Conservation (phyloP, 2,329 filamentous ascomycete genomes). For the Myrmaecium sp. region DNA sequence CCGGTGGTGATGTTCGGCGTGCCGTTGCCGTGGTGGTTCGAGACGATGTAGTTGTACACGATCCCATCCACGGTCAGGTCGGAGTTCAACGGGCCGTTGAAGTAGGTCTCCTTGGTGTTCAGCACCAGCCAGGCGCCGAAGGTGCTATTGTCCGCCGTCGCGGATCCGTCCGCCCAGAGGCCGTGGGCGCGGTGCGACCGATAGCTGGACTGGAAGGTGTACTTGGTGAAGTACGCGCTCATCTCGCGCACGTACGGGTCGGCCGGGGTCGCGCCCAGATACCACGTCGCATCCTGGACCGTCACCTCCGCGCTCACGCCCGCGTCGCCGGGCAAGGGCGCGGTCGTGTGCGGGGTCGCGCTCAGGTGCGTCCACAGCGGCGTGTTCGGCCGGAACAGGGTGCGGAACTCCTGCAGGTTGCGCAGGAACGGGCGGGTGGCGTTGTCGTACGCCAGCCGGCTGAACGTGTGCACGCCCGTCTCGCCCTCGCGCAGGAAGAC, state of each 20-base stretch:
- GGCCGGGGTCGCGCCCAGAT: conserved; percentile 35
- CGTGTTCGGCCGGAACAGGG: conserved; percentile 42
- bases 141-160: conserved; percentile 32
- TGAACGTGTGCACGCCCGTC: conserved; percentile 45
- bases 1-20: conserved; percentile 48
- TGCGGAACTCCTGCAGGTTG: conserved; percentile 44
- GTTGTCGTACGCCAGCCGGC: conserved; percentile 42
- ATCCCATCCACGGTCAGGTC: conserved; percentile 49
- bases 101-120: conserved; percentile 48
- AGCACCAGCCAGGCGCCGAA: conserved; percentile 48
- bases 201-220: conserved; percentile 44
- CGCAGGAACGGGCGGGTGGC: conserved; percentile 37
- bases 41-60: conserved; percentile 45
- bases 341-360: conserved; percentile 39
- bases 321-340: conserved; percentile 32
- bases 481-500: conserved; percentile 48
- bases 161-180: conserved; percentile 33
- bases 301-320: conserved; percentile 26
- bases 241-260: conserved; percentile 39
- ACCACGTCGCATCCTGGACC: conserved; percentile 50
- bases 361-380: conserved; percentile 44
- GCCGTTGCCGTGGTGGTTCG: conserved; percentile 46
- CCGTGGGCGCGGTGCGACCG: conserved; percentile 42
- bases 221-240: conserved; percentile 49
- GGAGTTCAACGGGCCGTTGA: conserved; percentile 43